Conservation (phyloP, 768 basidiomycete genomes). For the Baorangia bicolor region DNA sequence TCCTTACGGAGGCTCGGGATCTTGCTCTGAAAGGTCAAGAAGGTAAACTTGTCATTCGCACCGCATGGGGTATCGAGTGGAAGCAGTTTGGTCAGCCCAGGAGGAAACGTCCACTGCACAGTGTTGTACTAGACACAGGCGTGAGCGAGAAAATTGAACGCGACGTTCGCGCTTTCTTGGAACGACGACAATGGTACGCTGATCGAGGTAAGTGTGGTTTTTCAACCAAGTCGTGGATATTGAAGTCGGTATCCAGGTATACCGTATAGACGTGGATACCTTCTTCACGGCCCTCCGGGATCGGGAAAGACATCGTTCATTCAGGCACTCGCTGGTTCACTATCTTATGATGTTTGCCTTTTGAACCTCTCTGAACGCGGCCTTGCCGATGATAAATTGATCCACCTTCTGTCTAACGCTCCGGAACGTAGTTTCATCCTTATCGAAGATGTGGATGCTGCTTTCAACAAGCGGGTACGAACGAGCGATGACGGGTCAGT, state of each 20-base stretch:
- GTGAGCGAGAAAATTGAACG: slow-evolving; percentile 80
- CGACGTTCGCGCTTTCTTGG: slow-evolving; percentile 82
- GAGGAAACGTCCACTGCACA: slow-evolving; percentile 78
- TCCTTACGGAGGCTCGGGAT: slow-evolving; percentile 88
- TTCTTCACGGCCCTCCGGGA: slow-evolving; percentile 94
- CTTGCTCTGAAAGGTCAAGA: slow-evolving; percentile 83
- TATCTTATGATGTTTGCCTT: slow-evolving; percentile 94
- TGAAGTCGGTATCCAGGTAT: slow-evolving; percentile 59
- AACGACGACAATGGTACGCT: slow-evolving; percentile 89
- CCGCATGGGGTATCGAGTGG: slow-evolving; percentile 98
- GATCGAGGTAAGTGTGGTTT: slow-evolving; percentile 69
- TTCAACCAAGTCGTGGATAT: neutral
- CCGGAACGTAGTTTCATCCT: slow-evolving; percentile 93
- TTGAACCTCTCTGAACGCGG: slow-evolving; percentile 96
- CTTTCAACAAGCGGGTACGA: slow-evolving; percentile 91
- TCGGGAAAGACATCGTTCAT: slow-evolving; percentile 99
- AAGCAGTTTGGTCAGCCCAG: slow-evolving; percentile 91
- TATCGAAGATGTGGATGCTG: slow-evolving; percentile 97
- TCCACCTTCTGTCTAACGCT: slow-evolving; percentile 87
- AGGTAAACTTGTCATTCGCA: slow-evolving; percentile 94
- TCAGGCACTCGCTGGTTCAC: slow-evolving; percentile 89
- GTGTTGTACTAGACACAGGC: slow-evolving; percentile 83
- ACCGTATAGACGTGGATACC: slow-evolving; percentile 93
- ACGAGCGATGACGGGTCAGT: slow-evolving; percentile 89
- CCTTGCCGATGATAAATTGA: slow-evolving; percentile 93